Conservation (phyloP, 116 monocot species). For the Posidonia oceanica region DNA sequence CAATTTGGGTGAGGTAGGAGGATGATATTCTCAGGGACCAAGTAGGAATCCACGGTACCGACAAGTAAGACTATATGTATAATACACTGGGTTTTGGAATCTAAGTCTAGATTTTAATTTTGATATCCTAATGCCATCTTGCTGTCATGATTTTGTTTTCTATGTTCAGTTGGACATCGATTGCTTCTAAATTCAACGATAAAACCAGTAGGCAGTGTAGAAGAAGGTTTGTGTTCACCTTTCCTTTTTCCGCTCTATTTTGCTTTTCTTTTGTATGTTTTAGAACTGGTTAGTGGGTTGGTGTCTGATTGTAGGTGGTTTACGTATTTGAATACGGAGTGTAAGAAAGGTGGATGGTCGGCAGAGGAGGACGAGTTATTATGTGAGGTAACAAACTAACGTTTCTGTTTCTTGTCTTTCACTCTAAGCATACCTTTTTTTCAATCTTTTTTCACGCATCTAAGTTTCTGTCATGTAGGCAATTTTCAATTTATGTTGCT, state of each 20-base stretch:
- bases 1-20: slow-evolving; percentile 29
- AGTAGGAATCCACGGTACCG: slow-evolving; percentile 49
- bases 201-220: slow-evolving; percentile 86
- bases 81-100: too few species aligned
- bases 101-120: too few species aligned
- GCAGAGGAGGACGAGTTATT: slow-evolving; percentile 77
- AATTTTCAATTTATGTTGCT: neutral
- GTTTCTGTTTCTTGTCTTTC: too few species aligned
- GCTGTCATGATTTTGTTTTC: neutral
- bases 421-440: too few species aligned
- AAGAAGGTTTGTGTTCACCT: slow-evolving; percentile 44
- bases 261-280: neutral
- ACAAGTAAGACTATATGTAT: slow-evolving; percentile 30
- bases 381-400: slow-evolving; percentile 49
- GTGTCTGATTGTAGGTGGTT: slow-evolving; percentile 48
- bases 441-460: too few species aligned
- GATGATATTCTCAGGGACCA: slow-evolving; percentile 67
- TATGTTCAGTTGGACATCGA: slow-evolving; percentile 68
- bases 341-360: slow-evolving; percentile 97
- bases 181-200: slow-evolving; percentile 72
- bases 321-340: slow-evolving; percentile 79
- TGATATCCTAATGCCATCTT: too few species aligned
- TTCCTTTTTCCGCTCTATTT: neutral
- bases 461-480: neutral
- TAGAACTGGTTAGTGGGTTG: too few species aligned